phyloP scores from a whole-genome alignment of 2,329 filamentous ascomycete species.

The Aspergillus terreus region DNA sequence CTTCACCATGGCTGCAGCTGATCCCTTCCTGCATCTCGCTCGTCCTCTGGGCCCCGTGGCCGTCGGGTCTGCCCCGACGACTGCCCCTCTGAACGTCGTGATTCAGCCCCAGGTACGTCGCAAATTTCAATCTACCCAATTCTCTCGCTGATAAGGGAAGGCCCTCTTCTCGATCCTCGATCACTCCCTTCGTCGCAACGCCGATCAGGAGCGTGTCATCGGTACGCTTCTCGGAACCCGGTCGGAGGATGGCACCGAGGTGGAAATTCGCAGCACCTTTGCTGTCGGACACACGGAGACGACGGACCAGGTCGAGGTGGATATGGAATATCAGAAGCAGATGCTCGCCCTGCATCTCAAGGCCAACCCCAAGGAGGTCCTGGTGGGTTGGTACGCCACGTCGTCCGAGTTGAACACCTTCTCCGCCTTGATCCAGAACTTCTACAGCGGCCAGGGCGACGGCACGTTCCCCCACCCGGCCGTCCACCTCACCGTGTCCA shows the following conservation, averaged over 20 bases:
- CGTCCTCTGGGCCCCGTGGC: slow-evolving; percentile 81
- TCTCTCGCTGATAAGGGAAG: slow-evolving; percentile 30
- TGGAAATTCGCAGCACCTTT: slow-evolving; percentile 94
- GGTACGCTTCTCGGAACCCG: slow-evolving; percentile 90
- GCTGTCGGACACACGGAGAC: slow-evolving; percentile 98
- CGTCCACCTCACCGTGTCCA: slow-evolving; percentile 91
- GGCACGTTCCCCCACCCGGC: slow-evolving; percentile 97
- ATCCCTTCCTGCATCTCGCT: slow-evolving; percentile 91
- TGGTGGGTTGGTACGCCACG: slow-evolving; percentile 98
- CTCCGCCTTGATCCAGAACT: slow-evolving; percentile 98
- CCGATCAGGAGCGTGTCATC: slow-evolving; percentile 92
- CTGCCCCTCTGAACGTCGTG: slow-evolving; percentile 87
- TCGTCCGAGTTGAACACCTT: slow-evolving; percentile 97
- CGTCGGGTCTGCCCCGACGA: slow-evolving; percentile 75
- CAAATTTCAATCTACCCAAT: not conserved
- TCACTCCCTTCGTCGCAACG: slow-evolving; percentile 87
- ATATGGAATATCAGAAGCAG: slow-evolving; percentile 99
- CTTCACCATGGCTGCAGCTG: slow-evolving; percentile 74
- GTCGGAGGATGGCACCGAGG: slow-evolving; percentile 94
- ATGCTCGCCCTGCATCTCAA: slow-evolving; percentile 95
- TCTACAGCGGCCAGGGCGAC: slow-evolving; percentile 94
- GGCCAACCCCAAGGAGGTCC: slow-evolving; percentile 86
- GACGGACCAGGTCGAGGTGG: slow-evolving; percentile 97
- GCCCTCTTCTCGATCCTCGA: slow-evolving; percentile 70
- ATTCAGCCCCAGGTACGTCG: slow-evolving; percentile 85